These are phyloP conservation scores for Trypethelium eluteriae DNA, from an alignment of 495 filamentous ascomycete species.

Conservation along the genomic window DNA sequence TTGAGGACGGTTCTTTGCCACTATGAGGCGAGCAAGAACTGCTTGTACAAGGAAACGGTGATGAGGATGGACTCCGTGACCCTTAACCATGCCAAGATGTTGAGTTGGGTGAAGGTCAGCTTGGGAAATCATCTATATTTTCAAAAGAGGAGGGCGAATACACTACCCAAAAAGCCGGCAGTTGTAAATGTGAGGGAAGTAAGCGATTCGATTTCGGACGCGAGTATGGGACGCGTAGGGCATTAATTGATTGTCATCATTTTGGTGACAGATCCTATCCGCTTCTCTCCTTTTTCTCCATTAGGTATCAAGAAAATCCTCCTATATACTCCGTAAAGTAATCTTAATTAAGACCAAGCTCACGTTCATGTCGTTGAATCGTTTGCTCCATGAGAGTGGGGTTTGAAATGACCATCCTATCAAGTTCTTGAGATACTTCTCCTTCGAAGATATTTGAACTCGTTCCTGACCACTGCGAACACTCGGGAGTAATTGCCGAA, in stretches of 20 bases:
- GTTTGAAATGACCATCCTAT: background rate
- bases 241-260: background rate
- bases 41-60: constrained; percentile 36
- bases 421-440: background rate
- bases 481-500: background rate
- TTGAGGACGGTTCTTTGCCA: constrained; percentile 35
- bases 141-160: background rate
- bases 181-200: background rate
- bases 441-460: background rate
- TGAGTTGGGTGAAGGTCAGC: constrained; percentile 15
- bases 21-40: constrained; percentile 31
- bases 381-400: constrained; percentile 1
- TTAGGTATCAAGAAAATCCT: no score
- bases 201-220: background rate
- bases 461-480: background rate
- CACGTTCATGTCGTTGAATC: background rate
- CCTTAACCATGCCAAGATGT: constrained; percentile 8
- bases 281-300: no score
- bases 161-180: background rate
- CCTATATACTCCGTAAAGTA: no score
- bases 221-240: background rate
- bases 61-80: constrained; percentile 29
- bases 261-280: no score
- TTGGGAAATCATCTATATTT: background rate
- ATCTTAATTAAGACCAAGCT: background rate